Evolutionary conservation across 371 early-diverging fungal genomes (phyloP), one percentile per base, ranked within the genome.

Genomic region (Apophysomyces ossiformis): DNA sequence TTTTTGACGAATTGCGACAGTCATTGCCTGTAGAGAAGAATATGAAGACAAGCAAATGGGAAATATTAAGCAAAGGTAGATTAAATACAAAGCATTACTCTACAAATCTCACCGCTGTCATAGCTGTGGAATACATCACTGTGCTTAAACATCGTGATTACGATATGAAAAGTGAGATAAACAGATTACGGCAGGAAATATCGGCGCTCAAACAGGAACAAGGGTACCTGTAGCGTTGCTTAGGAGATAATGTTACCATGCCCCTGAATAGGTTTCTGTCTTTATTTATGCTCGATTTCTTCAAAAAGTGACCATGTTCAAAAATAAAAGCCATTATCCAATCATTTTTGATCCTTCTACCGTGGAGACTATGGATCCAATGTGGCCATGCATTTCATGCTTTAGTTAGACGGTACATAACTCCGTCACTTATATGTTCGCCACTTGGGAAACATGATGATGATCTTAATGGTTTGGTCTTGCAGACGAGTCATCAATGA

Each of bases 31-130:
- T 89, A 7, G 91, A 93, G 67, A 87, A 87, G 59, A 88, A 84
- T 64, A 76, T 90, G 56, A 91, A 92, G 69, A 86, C 90, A 37
- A 91, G 91, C 80, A 95, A 95, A 75, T 93, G 94, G 93, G 95
- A 95, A 69, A 89, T 93, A 36, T 70, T 95, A 32, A 90, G 86
- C 66, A 93, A 93, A 89, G 91, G 88, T 85, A 82, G 57, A n/a
- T 12, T 18, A 35, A 35, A 45, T 58, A 37, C 16, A 60, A 26
- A 12, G 18, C 16, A 37, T 47, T 58, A 18, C 37, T 63, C 18
- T 12, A 8, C 15, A 21, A 37, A 56, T 44, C 45, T 45, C 56
- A 32, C 50, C 1, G 11, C 41, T 41, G 8, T 56, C 7, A 26
- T 66, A 84, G 87, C 86, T 44, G 79, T 86, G 2, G 86, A 86